Evolutionary conservation across 2,329 filamentous ascomycete genomes (phyloP).

Genomic region (Hypoxylon sp.): DNA sequence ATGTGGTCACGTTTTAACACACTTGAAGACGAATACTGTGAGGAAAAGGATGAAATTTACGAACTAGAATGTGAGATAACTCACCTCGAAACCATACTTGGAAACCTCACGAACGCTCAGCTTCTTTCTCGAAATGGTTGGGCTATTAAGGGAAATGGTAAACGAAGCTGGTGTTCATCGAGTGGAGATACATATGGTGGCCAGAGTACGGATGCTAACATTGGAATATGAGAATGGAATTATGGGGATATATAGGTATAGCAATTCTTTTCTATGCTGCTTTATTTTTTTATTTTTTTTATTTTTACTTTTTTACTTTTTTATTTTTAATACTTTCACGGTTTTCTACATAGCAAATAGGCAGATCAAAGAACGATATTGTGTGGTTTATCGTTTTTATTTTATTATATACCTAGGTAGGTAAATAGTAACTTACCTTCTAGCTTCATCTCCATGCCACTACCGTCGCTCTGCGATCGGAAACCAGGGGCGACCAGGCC

Average conservation of each 20-base stretch:
- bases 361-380: background rate
- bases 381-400: background rate
- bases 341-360: background rate
- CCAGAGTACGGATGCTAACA: background rate
- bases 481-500: constrained; percentile 11
- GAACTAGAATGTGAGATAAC: constrained; percentile 20
- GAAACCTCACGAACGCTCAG: background rate
- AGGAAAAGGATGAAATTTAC: constrained; percentile 1
- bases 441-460: constrained; percentile 24
- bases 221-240: background rate
- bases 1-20: background rate
- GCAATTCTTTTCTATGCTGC: background rate
- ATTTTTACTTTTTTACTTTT: too few species aligned
- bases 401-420: background rate
- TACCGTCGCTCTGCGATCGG: constrained; percentile 16
- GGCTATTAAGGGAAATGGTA: background rate
- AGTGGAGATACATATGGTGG: background rate
- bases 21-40: constrained; percentile 24
- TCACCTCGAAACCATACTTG: constrained; percentile 20
- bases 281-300: background rate
- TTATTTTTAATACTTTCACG: background rate
- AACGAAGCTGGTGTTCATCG: background rate
- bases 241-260: background rate
- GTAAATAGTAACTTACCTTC: constrained; percentile 15
- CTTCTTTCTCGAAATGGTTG: background rate